A percentile compares a stretch with the other conserved stretches of the same genome.
These are phyloP conservation scores for Geotrichum phurueaensis DNA, from an alignment of 1,139 yeast genomes.

Conservation along the genomic window DNA sequence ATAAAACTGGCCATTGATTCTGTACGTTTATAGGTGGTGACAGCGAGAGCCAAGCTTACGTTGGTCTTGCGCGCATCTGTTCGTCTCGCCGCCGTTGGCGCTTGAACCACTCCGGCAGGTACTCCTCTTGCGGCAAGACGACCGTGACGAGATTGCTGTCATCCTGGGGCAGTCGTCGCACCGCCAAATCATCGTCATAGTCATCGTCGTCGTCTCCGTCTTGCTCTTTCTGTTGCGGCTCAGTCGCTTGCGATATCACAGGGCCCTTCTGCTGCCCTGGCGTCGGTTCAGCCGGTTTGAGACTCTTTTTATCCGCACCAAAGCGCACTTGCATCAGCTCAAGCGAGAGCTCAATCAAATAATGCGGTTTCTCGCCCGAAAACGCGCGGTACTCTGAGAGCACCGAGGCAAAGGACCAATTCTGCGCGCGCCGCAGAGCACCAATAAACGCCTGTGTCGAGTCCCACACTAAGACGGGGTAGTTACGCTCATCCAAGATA, in stretches of 20 bases:
- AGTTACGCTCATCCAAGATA: constrained; percentile 56
- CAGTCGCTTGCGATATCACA: constrained; percentile 13
- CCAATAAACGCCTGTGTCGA: constrained; percentile 77
- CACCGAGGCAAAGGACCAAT: constrained; percentile 82
- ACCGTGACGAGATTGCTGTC: constrained; percentile 30
- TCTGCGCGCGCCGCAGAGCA: constrained; percentile 69
- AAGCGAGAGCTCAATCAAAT: constrained; percentile 74
- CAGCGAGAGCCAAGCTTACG: constrained; percentile 11
- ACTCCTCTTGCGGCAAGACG: constrained; percentile 51
- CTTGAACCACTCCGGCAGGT: constrained; percentile 64
- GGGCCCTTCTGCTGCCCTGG: constrained; percentile 12
- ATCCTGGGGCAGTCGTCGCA: constrained; percentile 20
- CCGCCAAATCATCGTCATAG: constrained; percentile 30
- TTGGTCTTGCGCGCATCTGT: background rate
- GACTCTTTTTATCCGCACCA: constrained; percentile 14
- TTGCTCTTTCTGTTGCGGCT: constrained; percentile 6
- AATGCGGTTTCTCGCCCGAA: constrained; percentile 66
- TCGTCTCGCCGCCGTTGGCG: constrained; percentile 48
- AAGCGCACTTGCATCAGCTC: constrained; percentile 50
- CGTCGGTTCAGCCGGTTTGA: constrained; percentile 14
- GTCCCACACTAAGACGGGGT: constrained; percentile 71
- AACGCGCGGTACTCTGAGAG: constrained; percentile 78
- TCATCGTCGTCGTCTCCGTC: constrained; percentile 25
- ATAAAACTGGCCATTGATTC: background rate
- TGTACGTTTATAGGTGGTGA: constrained; percentile 45